These are phyloP conservation scores for Arthonia radiata DNA, from an alignment of 495 filamentous ascomycete genomes.

Conservation along the genomic window DNA sequence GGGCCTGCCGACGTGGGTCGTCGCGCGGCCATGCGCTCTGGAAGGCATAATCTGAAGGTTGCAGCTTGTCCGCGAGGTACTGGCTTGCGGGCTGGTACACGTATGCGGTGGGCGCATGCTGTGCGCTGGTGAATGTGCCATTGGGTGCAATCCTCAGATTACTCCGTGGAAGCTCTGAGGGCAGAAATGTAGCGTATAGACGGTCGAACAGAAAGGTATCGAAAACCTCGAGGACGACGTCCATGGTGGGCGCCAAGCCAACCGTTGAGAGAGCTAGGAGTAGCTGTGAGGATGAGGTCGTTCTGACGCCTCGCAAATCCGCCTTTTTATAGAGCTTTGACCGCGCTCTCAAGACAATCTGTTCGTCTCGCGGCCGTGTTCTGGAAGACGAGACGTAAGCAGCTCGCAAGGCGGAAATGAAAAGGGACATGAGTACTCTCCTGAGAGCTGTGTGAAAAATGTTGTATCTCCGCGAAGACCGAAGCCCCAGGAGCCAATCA, in stretches of 20 bases:
- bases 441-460: no score
- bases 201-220: slow-evolving; percentile 71
- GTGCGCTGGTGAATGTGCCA: slow-evolving; percentile 7
- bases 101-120: slow-evolving; percentile 14
- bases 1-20: slow-evolving; percentile 51
- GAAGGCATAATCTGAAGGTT: slow-evolving; percentile 57
- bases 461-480: no score
- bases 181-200: slow-evolving; percentile 47
- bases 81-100: slow-evolving; percentile 47
- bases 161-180: slow-evolving; percentile 26
- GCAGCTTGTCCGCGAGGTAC: slow-evolving; percentile 38
- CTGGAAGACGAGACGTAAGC: no score
- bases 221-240: slow-evolving; percentile 65
- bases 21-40: slow-evolving; percentile 58
- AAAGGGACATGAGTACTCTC: no score
- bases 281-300: no score
- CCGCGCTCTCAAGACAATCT: no score
- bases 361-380: no score
- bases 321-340: no score
- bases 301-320: no score
- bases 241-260: slow-evolving; percentile 54
- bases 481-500: no score
- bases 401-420: no score
- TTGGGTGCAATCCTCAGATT: slow-evolving; percentile 11
- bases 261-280: no score